phyloP scores from a whole-genome alignment of 2,329 filamentous ascomycete species.

The Myriosclerotinia curreyana region DNA sequence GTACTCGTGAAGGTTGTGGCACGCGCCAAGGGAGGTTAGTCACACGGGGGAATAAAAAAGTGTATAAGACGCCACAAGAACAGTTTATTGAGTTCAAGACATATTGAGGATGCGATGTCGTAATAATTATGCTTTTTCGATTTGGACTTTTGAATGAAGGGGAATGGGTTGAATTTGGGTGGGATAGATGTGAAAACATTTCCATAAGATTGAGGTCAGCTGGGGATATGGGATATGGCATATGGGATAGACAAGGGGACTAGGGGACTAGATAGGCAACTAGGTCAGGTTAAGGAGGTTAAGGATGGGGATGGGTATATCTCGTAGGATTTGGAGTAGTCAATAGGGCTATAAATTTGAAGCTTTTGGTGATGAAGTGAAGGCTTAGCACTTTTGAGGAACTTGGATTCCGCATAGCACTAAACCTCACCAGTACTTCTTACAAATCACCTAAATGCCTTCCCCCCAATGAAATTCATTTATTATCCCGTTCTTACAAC shows the following conservation, averaged over 20 bases:
- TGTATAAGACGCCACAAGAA: slow-evolving; percentile 25
- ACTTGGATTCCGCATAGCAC: neutral
- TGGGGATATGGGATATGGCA: slow-evolving; percentile 1
- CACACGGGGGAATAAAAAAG: slow-evolving; percentile 29
- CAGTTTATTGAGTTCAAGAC: slow-evolving; percentile 13
- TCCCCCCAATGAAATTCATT: neutral
- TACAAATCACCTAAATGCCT: neutral
- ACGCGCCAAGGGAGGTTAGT: slow-evolving; percentile 33
- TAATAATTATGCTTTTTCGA: neutral
- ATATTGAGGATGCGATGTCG: neutral
- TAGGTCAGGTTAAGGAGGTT: neutral
- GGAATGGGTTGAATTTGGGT: neutral
- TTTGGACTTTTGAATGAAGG: neutral
- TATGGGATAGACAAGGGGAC: neutral
- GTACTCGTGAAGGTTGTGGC: slow-evolving; percentile 27
- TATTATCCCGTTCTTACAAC: neutral
- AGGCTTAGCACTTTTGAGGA: slow-evolving; percentile 4
- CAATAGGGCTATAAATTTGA: neutral
- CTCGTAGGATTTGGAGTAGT: neutral
- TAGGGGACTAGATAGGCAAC: too few relatives aligned
- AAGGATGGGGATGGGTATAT: neutral
- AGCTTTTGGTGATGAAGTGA: neutral
- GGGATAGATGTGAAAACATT: slow-evolving; percentile 13
- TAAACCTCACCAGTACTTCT: neutral
- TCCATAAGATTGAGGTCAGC: slow-evolving; percentile 1